phyloP scores from a whole-genome alignment of 352 stramenopile species.

The Phytophthora syringae region DNA sequence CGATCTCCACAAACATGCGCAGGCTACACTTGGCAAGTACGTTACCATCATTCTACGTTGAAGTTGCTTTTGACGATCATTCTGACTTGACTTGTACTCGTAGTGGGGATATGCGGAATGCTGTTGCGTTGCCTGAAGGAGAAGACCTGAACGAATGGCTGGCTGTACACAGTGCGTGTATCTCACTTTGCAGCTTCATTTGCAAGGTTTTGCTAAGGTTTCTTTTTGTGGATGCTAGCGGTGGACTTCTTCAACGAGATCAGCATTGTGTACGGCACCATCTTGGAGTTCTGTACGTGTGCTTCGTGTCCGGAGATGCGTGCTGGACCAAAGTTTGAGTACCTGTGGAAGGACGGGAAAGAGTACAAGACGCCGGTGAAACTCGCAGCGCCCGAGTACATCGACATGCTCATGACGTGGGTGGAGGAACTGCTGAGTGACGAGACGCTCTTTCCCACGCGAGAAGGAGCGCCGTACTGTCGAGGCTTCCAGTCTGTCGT shows the following conservation, averaged over 20 bases:
- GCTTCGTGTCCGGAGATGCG: constrained; percentile 79
- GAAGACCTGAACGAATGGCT: constrained; percentile 94
- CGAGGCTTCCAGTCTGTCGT: constrained; percentile 85
- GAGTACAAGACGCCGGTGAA: constrained; percentile 78
- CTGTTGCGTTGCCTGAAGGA: constrained; percentile 64
- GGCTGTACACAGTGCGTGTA: constrained; percentile 85
- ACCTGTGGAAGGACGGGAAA: constrained; percentile 86
- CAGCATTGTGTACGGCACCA: constrained; percentile 92
- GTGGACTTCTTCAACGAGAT: constrained; percentile 97
- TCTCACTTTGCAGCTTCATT: background rate
- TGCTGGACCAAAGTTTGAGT: constrained; percentile 88
- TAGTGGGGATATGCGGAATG: constrained; percentile 73
- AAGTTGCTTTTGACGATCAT: constrained; percentile 19
- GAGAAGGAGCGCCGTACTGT: constrained; percentile 72
- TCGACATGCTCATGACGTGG: constrained; percentile 93
- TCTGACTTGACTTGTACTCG: background rate
- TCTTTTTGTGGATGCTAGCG: constrained; percentile 39
- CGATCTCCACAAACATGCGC: constrained; percentile 83
- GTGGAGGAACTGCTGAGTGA: constrained; percentile 91
- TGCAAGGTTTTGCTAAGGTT: background rate
- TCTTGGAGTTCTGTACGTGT: constrained; percentile 83
- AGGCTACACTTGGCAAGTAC: constrained; percentile 84
- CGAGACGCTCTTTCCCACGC: constrained; percentile 74
- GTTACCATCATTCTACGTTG: constrained; percentile 33
- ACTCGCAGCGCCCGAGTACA: constrained; percentile 89